Evolutionary conservation across 345 rosid genomes (phyloP).

Genomic region (Triadica sebifera): DNA sequence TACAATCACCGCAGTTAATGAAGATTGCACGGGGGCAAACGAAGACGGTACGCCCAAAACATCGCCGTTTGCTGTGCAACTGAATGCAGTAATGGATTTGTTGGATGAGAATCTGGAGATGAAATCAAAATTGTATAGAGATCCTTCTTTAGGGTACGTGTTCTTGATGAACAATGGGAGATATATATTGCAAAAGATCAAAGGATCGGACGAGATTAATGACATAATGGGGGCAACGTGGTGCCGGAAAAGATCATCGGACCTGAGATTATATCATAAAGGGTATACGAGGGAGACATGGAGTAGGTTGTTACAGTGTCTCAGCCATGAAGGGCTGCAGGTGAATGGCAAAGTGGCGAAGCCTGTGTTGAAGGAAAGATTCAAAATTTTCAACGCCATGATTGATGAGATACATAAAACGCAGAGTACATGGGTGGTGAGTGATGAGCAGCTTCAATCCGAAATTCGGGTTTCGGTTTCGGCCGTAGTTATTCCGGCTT

Average conservation of each 20-base stretch:
- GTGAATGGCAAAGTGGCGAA: slow-evolving; percentile 69
- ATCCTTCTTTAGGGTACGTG: slow-evolving; percentile 56
- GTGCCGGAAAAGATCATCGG: slow-evolving; percentile 67
- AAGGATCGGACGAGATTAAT: slow-evolving; percentile 58
- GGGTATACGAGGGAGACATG: slow-evolving; percentile 82
- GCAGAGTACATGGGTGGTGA: slow-evolving; percentile 82
- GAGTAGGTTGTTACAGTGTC: slow-evolving; percentile 64
- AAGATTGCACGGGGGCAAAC: neutral
- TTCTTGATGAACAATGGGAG: slow-evolving; percentile 98
- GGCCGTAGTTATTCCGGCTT: slow-evolving; percentile 74
- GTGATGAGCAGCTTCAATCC: slow-evolving; percentile 83
- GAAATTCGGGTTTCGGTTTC: slow-evolving; percentile 83
- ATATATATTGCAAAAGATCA: slow-evolving; percentile 79
- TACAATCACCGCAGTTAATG: too few species aligned
- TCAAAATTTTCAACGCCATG: slow-evolving; percentile 81
- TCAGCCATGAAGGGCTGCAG: slow-evolving; percentile 64
- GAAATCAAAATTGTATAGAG: slow-evolving; percentile 71
- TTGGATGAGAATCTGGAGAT: slow-evolving; percentile 56
- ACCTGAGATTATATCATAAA: slow-evolving; percentile 73
- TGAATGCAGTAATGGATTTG: slow-evolving; percentile 64
- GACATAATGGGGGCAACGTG: slow-evolving; percentile 64
- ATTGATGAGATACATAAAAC: slow-evolving; percentile 90
- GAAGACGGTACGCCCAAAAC: slow-evolving; percentile 26
- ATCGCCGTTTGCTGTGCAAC: slow-evolving; percentile 51
- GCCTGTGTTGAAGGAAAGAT: slow-evolving; percentile 76